Evolutionary conservation across 2,329 filamentous ascomycete genomes (phyloP).

Genomic region (Epichloe sp.): DNA sequence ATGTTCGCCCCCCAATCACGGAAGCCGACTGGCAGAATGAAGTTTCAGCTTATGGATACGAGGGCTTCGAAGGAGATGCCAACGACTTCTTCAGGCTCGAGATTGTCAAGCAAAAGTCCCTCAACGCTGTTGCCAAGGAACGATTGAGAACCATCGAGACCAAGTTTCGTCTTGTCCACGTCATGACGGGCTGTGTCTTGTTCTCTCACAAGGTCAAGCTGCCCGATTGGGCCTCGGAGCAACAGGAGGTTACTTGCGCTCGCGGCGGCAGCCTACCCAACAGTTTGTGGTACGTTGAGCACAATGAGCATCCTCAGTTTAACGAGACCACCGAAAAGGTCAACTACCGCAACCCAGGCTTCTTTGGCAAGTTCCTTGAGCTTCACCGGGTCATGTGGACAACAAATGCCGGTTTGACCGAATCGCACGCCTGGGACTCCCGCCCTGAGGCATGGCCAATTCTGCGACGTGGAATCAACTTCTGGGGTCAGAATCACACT

Average conservation of each 20-base stretch:
- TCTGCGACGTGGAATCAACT: constrained; percentile 90
- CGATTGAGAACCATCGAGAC: constrained; percentile 87
- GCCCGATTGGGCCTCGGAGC: constrained; percentile 93
- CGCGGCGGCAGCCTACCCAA: constrained; percentile 85
- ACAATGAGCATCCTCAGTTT: constrained; percentile 72
- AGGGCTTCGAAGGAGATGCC: constrained; percentile 91
- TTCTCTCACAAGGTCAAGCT: constrained; percentile 99
- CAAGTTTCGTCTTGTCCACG: constrained; percentile 87
- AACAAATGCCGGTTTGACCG: constrained; percentile 89
- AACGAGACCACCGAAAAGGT: constrained; percentile 72
- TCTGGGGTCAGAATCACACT: constrained; percentile 89
- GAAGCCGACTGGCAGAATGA: constrained; percentile 93
- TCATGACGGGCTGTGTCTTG: constrained; percentile 92
- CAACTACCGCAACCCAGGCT: constrained; percentile 89
- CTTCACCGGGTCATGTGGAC: constrained; percentile 98
- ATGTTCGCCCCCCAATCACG: constrained; percentile 73
- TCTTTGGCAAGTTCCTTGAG: constrained; percentile 97
- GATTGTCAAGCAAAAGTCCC: constrained; percentile 82
- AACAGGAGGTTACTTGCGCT: constrained; percentile 98
- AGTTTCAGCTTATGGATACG: constrained; percentile 92
- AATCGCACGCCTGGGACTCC: constrained; percentile 97
- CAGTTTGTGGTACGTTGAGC: constrained; percentile 93
- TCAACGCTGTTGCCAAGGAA: constrained; percentile 64
- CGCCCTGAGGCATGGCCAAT: constrained; percentile 88
- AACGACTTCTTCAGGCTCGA: constrained; percentile 94